These are phyloP conservation scores for Stemphylium lycopersici DNA, from an alignment of 2,329 filamentous ascomycete species.

Conservation along the genomic window DNA sequence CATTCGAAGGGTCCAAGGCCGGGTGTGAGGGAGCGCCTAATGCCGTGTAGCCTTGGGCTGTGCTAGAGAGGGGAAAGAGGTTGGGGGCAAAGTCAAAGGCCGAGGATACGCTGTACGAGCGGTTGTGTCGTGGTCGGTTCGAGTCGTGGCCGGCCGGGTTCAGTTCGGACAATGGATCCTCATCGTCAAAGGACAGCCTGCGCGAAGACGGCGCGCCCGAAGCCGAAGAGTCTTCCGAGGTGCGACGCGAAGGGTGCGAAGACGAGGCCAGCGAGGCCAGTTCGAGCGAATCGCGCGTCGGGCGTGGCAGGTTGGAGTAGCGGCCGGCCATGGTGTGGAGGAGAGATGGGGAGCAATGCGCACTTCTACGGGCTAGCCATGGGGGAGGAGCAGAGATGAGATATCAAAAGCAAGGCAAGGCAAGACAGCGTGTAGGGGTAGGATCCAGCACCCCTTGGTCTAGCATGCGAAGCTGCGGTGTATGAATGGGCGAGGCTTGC, in stretches of 20 bases:
- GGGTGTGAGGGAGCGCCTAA: constrained; percentile 75
- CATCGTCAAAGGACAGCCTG: constrained; percentile 83
- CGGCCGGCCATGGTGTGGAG: constrained; percentile 45
- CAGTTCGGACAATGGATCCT: constrained; percentile 71
- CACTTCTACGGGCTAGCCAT: constrained; percentile 32
- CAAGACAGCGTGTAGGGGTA: constrained; percentile 14
- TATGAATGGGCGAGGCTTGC: constrained; percentile 23
- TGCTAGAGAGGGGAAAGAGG: constrained; percentile 89
- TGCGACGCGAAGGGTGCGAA: constrained; percentile 68
- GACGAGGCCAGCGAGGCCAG: constrained; percentile 92
- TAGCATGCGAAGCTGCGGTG: constrained; percentile 14
- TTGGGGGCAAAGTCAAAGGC: constrained; percentile 95
- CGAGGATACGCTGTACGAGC: constrained; percentile 88
- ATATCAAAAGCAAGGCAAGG: neutral
- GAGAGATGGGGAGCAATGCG: constrained; percentile 20
- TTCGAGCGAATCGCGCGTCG: constrained; percentile 88
- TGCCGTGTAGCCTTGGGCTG: constrained; percentile 77
- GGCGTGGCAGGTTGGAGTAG: constrained; percentile 47
- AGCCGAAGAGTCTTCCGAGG: constrained; percentile 74
- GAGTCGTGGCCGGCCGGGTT: constrained; percentile 60
- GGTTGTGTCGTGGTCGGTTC: constrained; percentile 56
- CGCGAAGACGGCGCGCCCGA: constrained; percentile 93
- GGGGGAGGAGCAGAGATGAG: constrained; percentile 10
- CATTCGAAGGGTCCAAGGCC: constrained; percentile 60
- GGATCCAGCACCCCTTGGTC: constrained; percentile 19